phyloP scores from a whole-genome alignment of 2,329 filamentous ascomycete species.

The Phaeosphaeria sp. region DNA sequence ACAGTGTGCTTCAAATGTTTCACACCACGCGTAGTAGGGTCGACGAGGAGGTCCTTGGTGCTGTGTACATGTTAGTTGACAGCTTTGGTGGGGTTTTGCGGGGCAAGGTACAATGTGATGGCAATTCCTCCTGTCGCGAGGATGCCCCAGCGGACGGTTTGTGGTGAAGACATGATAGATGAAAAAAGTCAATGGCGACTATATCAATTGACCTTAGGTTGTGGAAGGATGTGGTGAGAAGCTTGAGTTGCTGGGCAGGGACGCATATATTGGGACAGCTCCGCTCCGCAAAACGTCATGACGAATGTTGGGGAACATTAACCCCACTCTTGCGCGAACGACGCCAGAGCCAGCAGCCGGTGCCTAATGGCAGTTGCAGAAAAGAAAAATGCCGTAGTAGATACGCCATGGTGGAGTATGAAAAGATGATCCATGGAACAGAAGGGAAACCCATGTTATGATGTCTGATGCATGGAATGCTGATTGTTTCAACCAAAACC shows the following conservation, averaged over 20 bases:
- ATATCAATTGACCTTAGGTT: not conserved
- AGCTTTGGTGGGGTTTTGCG: conserved; percentile 14
- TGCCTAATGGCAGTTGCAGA: not conserved
- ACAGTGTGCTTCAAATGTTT: conserved; percentile 78
- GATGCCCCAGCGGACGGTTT: conserved; percentile 54
- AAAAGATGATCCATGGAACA: not conserved
- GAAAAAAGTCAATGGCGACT: not conserved
- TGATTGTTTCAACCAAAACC: too few relatives aligned
- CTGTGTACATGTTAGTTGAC: conserved; percentile 7
- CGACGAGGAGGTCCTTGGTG: conserved; percentile 77
- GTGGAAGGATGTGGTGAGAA: not conserved
- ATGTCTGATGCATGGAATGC: too few relatives aligned
- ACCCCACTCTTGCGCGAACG: conserved; percentile 23
- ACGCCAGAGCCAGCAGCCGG: conserved; percentile 4
- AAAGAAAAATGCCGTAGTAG: not conserved
- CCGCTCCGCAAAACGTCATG: conserved; percentile 21
- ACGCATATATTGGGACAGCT: conserved; percentile 2
- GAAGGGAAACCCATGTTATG: not conserved
- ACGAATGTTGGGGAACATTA: conserved; percentile 6
- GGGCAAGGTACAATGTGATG: conserved; percentile 49
- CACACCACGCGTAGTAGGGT: conserved; percentile 73
- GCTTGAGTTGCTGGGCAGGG: not conserved
- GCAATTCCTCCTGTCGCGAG: conserved; percentile 59
- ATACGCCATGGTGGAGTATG: not conserved
- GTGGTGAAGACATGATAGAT: conserved; percentile 42